Evolutionary conservation across 192 early-diverging fungal species (phyloP).

Genomic region (Linnemannia elongata): DNA sequence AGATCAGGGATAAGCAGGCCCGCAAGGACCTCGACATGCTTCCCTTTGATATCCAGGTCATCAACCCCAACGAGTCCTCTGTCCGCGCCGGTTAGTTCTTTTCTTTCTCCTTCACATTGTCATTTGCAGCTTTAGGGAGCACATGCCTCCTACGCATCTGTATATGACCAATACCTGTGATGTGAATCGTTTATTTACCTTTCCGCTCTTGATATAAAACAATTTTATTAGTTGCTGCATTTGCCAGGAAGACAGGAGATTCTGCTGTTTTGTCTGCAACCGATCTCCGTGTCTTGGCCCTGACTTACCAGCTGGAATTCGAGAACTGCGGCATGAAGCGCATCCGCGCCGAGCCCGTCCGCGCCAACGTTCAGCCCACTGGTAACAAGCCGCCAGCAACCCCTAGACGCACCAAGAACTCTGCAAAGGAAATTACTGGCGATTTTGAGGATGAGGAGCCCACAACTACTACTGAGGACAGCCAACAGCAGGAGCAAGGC

Average conservation of each 20-base stretch:
- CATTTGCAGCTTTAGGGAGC: constrained; percentile 37
- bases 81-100: constrained; percentile 66
- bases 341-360: constrained; percentile 80
- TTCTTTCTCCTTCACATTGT: neutral
- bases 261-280: constrained; percentile 81
- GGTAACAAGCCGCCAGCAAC: constrained; percentile 23
- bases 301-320: constrained; percentile 90
- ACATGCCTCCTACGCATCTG: constrained; percentile 1
- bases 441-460: constrained; percentile 43
- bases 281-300: constrained; percentile 92
- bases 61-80: constrained; percentile 74
- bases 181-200: constrained; percentile 3
- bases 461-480: neutral
- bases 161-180: neutral
- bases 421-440: constrained; percentile 44
- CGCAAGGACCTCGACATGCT: constrained; percentile 69
- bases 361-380: constrained; percentile 39
- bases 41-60: constrained; percentile 73
- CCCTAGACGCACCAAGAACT: constrained; percentile 41
- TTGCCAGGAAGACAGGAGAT: constrained; percentile 94
- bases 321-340: constrained; percentile 78
- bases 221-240: constrained; percentile 74
- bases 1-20: constrained; percentile 84
- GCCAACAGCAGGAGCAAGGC: constrained; percentile 21
- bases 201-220: neutral